Evolutionary conservation across 768 basidiomycete species (phyloP), one percentile per base, ranked within the genome.

Genomic region (Lentinula edodes): DNA sequence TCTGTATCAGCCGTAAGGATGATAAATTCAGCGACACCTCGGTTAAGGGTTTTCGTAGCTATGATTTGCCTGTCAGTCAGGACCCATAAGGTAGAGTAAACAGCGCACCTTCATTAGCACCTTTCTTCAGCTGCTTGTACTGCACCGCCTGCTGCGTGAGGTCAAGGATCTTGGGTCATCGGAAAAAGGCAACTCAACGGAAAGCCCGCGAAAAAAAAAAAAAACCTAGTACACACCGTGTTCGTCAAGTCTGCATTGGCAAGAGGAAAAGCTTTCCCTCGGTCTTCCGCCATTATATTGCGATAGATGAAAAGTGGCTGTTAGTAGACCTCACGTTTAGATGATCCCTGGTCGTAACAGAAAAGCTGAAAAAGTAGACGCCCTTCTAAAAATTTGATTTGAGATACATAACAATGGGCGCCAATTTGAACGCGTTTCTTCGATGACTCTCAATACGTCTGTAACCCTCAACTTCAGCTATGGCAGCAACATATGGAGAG

Each of bases 41-140:
- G 92, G 75, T 98, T 98, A 65, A 98, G 84, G 18, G 95, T 97
- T 80, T 99, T 99, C 66, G 97, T 99, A 50, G 95, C 95, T 94
- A 68, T 38, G 53, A 13, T 32, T 39, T 13, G 1, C 23, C 18
- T 36, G 15, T 32, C 9, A 28, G 10, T 48, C 35, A 18, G 15
- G 15, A 20, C 41, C 61, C 56, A 53, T 48, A 16, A 36, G 23
- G 36, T 36, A 38, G 38, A 13, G 38, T 2, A 16, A 43, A 18
- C 12, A 28, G 12, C 80, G 39, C 53, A 91, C 93, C 91, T 85
- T 99, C 97, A 76, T 99, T 99, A 46, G 97, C 97, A 63, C 97
- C 96, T 79, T 98, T 98, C 80, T 98, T 98, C 52, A 98, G 78
- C 75, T 98, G 95, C 78, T 98, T 98, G 81, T 96, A 97, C 75